Percentiles rank a stretch among this genome's conserved stretches.
These are phyloP conservation scores for Tolypocladium album DNA, from an alignment of 2,329 filamentous ascomycete genomes.

Conservation along the genomic window DNA sequence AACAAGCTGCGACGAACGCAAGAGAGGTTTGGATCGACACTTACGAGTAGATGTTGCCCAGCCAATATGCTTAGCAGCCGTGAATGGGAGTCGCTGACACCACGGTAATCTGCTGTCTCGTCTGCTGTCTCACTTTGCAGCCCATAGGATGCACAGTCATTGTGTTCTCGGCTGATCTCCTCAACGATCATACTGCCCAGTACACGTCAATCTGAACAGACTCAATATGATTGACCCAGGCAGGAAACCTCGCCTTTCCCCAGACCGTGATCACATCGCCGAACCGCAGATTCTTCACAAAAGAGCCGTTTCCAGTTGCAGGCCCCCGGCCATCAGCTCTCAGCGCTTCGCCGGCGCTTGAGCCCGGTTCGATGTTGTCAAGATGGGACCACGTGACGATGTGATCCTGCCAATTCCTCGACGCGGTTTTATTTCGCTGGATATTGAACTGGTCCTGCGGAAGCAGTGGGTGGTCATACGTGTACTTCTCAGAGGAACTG, in stretches of 20 bases:
- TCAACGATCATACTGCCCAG: conserved; percentile 33
- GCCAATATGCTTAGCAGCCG: neutral
- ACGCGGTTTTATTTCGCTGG: conserved; percentile 34
- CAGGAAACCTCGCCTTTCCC: conserved; percentile 45
- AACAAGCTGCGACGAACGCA: neutral
- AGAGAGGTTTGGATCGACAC: neutral
- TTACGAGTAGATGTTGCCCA: neutral
- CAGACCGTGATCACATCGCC: conserved; percentile 53
- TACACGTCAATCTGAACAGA: conserved; percentile 44
- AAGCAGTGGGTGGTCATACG: conserved; percentile 26
- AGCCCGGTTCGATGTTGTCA: conserved; percentile 35
- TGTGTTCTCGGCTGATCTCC: no score
- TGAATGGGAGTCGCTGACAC: neutral
- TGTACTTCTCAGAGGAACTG: conserved; percentile 10
- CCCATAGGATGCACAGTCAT: no score
- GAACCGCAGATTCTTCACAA: conserved; percentile 43
- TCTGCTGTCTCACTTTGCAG: neutral
- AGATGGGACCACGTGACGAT: conserved; percentile 41
- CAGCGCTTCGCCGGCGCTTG: conserved; percentile 26
- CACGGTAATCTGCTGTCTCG: neutral
- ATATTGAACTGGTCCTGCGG: conserved; percentile 28
- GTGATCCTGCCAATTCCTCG: conserved; percentile 24
- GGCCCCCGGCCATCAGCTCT: conserved; percentile 35
- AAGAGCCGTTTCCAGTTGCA: conserved; percentile 40
- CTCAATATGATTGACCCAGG: conserved; percentile 42